Evolutionary conservation across 2,329 filamentous ascomycete species (phyloP), one percentile per base, ranked within the genome.

Genomic region (Byssothecium circinans): DNA sequence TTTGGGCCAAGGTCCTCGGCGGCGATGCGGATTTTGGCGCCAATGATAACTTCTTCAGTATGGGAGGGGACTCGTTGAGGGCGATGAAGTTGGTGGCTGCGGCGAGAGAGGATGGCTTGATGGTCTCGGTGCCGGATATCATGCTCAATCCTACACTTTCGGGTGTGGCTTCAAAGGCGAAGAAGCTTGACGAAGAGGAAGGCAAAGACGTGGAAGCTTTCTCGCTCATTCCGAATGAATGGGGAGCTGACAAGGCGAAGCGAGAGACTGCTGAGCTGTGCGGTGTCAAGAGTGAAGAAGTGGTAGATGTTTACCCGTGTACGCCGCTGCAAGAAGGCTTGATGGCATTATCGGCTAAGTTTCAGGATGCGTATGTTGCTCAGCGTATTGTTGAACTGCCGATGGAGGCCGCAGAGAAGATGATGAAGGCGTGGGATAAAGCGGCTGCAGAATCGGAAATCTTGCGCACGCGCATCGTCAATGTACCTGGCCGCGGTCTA

Each of bases 71-170:
- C 43, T 79, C 77, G 0, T 71, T 79, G 41, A 71, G 75, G 30
- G 77, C 77, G 0, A 79, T 80, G 73, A 82, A 80, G 60, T 69
- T 85, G 0, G 82, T 84, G 0, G 74, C 79, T 10, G 77, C 79
- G 43, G 75, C 79, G 2, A 71, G 81, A 18, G 68, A 72, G 2
- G 74, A 76, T 19, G 76, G 75, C 0, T 61, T 81, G 41, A 68
- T 71, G 7, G 57, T 85, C 19, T 79, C 75, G 1, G 82, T 85
- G 1, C 77, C 78, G 2, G 75, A 81, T 20, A 78, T 84, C 45
- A 84, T 85, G 68, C 68, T 64, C 15, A 64, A 75, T 41, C 73
- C 75, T 19, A 72, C 64, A 7, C 62, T 78, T 3, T 61, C 74
- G 1, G 72, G 64, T 0, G 80, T 81, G 78, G 76, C 78, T 45